A percentile compares a stretch with the other conserved stretches of the same genome.
These are phyloP conservation scores for Pascua sp. DNA, from an alignment of 1,284 basidiomycete species.

Conservation along the genomic window DNA sequence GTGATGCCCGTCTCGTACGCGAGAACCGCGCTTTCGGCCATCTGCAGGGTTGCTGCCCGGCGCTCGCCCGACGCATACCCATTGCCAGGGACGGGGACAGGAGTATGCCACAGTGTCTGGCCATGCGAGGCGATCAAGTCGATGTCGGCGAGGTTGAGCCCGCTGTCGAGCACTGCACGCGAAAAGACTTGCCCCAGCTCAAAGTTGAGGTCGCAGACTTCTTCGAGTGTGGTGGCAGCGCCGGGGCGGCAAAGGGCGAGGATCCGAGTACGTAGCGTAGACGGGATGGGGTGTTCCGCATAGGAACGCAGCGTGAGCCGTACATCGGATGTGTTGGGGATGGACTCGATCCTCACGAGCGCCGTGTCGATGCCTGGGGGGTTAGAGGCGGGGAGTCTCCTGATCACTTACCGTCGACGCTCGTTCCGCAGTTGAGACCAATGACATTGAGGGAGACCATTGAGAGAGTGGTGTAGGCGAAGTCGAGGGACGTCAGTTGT, in stretches of 20 bases:
- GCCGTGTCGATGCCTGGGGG: neutral
- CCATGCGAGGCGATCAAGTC: conserved; percentile 19
- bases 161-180: conserved; percentile 1
- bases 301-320: conserved; percentile 4
- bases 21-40: conserved; percentile 9
- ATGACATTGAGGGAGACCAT: conserved; percentile 12
- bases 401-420: conserved; percentile 16
- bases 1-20: conserved; percentile 15
- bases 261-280: neutral
- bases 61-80: neutral
- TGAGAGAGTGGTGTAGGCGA: neutral
- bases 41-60: conserved; percentile 9
- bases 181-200: conserved; percentile 14
- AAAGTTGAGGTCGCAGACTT: conserved; percentile 17
- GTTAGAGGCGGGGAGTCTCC: neutral
- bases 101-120: conserved; percentile 17
- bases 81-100: neutral
- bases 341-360: neutral
- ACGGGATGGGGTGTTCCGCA: conserved; percentile 9
- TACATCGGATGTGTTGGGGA: conserved; percentile 4
- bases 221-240: conserved; percentile 5
- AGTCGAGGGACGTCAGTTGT: no score
- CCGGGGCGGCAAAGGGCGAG: neutral
- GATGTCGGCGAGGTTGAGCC: conserved; percentile 5
- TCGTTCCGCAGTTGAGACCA: conserved; percentile 28